A percentile compares a stretch with the other conserved stretches of the same genome.
phyloP scores from a whole-genome alignment of 495 filamentous ascomycete species.

The Daldinia grandis region DNA sequence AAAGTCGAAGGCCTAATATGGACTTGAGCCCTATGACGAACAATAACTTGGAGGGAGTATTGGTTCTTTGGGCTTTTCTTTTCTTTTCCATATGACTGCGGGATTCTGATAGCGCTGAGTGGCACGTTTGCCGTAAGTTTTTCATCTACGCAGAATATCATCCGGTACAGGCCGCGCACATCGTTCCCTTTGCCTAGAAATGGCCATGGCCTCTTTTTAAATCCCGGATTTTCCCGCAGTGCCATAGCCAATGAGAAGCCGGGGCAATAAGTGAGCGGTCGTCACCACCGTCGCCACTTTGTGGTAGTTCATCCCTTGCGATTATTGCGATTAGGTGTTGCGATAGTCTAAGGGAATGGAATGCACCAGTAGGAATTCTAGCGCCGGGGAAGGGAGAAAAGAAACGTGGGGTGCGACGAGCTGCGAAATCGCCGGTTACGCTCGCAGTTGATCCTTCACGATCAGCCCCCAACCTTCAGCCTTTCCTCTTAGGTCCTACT shows the following conservation, averaged over 20 bases:
- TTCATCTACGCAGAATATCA: slow-evolving; percentile 1
- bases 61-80: no score
- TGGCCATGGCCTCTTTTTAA: slow-evolving; percentile 9
- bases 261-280: neutral
- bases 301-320: slow-evolving; percentile 18
- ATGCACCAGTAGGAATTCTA: slow-evolving; percentile 35
- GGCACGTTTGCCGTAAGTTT: slow-evolving; percentile 18
- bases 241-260: slow-evolving; percentile 18
- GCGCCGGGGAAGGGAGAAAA: slow-evolving; percentile 8
- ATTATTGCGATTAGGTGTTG: slow-evolving; percentile 42
- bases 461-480: slow-evolving; percentile 40
- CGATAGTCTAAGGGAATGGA: slow-evolving; percentile 38
- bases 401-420: slow-evolving; percentile 34
- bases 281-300: slow-evolving; percentile 25
- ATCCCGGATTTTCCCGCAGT: slow-evolving; percentile 26
- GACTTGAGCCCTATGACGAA: neutral
- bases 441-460: slow-evolving; percentile 36
- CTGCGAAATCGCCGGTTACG: slow-evolving; percentile 33
- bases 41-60: neutral
- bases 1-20: neutral
- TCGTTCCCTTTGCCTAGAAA: slow-evolving; percentile 9
- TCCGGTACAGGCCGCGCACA: neutral
- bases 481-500: slow-evolving; percentile 38
- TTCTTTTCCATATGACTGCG: neutral
- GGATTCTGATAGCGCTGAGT: neutral